Percentiles rank a stretch among this genome's conserved stretches.
Conservation (phyloP, 1,139 yeast species). For the Scheffersomyces insectosa region DNA sequence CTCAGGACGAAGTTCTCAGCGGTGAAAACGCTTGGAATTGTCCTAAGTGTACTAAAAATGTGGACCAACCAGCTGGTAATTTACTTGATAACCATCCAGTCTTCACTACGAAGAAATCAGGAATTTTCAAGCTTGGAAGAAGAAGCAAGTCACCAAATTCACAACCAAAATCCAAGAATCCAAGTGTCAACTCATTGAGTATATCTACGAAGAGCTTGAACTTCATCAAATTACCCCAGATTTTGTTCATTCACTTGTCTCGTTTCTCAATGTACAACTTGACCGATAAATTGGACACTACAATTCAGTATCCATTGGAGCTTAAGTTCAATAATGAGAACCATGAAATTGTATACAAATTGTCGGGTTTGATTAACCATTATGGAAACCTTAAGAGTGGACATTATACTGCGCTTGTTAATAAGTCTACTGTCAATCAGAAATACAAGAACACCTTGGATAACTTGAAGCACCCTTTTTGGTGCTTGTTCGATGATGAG, state of each 20-base stretch:
- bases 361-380: constrained; percentile 68
- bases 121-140: constrained; percentile 37
- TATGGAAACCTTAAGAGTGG: constrained; percentile 72
- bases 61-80: constrained; percentile 4
- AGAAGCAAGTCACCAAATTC: constrained; percentile 35
- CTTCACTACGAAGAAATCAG: constrained; percentile 30
- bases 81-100: constrained; percentile 41
- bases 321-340: constrained; percentile 49
- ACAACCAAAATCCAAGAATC: constrained; percentile 18
- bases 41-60: constrained; percentile 56
- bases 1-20: constrained; percentile 64
- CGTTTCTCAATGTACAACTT: constrained; percentile 56
- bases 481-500: constrained; percentile 80
- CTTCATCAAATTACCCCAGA: constrained; percentile 64
- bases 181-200: constrained; percentile 6
- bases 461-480: constrained; percentile 31
- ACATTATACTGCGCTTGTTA: constrained; percentile 69
- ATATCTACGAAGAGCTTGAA: constrained; percentile 54
- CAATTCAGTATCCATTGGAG: constrained; percentile 53
- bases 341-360: constrained; percentile 47
- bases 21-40: constrained; percentile 83
- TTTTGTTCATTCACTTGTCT: constrained; percentile 65
- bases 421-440: constrained; percentile 44
- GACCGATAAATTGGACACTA: constrained; percentile 56
- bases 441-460: constrained; percentile 20